These are phyloP conservation scores for Hygrophorus russula DNA, from an alignment of 768 basidiomycete species.

Conservation along the genomic window DNA sequence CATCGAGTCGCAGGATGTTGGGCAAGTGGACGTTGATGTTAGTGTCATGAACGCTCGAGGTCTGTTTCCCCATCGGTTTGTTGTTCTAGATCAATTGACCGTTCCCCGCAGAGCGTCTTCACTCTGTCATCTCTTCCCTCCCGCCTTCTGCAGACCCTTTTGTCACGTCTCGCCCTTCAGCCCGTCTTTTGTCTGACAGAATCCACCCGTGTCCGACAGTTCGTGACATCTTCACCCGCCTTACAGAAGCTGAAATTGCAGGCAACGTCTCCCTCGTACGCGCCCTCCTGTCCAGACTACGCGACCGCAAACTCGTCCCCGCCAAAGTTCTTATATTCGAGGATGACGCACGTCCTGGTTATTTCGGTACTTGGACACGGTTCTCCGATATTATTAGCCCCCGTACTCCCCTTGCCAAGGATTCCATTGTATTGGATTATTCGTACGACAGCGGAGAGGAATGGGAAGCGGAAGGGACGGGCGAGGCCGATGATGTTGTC, in stretches of 20 bases:
- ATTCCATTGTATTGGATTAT: slow-evolving; percentile 74
- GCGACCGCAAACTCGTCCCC: slow-evolving; percentile 49
- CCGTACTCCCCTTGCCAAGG: slow-evolving; percentile 72
- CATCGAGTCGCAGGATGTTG: background rate
- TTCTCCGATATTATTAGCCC: slow-evolving; percentile 70
- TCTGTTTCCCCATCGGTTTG: slow-evolving; percentile 11
- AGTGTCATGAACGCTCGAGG: slow-evolving; percentile 28
- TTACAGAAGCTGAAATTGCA: slow-evolving; percentile 69
- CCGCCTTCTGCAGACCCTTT: slow-evolving; percentile 16
- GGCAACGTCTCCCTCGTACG: slow-evolving; percentile 65
- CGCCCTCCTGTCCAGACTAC: slow-evolving; percentile 46
- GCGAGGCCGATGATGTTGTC: slow-evolving; percentile 65
- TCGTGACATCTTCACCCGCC: slow-evolving; percentile 40
- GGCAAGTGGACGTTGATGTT: slow-evolving; percentile 13
- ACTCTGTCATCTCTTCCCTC: slow-evolving; percentile 23
- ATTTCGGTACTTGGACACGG: slow-evolving; percentile 91
- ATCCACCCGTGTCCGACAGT: slow-evolving; percentile 23
- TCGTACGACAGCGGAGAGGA: slow-evolving; percentile 91
- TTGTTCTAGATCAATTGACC: slow-evolving; percentile 3
- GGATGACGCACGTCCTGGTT: slow-evolving; percentile 83
- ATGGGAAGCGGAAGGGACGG: slow-evolving; percentile 85
- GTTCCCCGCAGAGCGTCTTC: slow-evolving; percentile 24
- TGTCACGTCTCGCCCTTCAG: slow-evolving; percentile 10
- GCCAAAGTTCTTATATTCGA: slow-evolving; percentile 78
- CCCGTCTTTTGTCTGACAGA: background rate